These are phyloP conservation scores for Myotisia sp. DNA, from an alignment of 2,329 filamentous ascomycete genomes.

Conservation along the genomic window DNA sequence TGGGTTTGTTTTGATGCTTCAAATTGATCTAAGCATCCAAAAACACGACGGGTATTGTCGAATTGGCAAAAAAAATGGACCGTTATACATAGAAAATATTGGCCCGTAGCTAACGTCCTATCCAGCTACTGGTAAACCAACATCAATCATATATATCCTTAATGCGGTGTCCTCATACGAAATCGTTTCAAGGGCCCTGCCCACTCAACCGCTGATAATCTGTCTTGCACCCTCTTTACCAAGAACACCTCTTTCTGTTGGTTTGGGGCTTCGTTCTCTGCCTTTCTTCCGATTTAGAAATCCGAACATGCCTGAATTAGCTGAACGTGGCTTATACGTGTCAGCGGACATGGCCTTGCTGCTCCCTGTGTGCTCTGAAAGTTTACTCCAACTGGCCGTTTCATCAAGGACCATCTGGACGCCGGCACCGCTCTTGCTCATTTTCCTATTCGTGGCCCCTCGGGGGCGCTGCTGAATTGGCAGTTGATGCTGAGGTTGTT, in stretches of 20 bases:
- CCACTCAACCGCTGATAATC: slow-evolving; percentile 42
- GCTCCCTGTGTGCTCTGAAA: slow-evolving; percentile 70
- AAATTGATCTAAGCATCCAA: too few species aligned
- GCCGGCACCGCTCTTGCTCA: slow-evolving; percentile 65
- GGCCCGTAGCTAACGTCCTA: too few species aligned
- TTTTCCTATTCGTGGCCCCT: slow-evolving; percentile 54
- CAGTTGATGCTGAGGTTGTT: too few species aligned
- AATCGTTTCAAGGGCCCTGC: too few species aligned
- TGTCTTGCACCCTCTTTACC: slow-evolving; percentile 89
- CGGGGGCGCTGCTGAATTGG: slow-evolving; percentile 36
- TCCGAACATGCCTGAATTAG: slow-evolving; percentile 65
- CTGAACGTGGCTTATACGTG: slow-evolving; percentile 38
- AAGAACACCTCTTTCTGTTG: slow-evolving; percentile 79
- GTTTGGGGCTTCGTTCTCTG: slow-evolving; percentile 80
- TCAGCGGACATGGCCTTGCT: slow-evolving; percentile 46
- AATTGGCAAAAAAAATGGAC: too few species aligned
- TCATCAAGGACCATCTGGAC: slow-evolving; percentile 86
- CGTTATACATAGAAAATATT: too few species aligned
- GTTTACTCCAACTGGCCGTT: slow-evolving; percentile 76
- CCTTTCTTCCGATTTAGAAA: slow-evolving; percentile 85
- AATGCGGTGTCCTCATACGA: too few species aligned
- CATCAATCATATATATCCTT: too few species aligned
- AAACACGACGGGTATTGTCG: too few species aligned
- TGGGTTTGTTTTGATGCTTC: too few species aligned
- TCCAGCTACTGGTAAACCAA: too few species aligned